Conservation (phyloP, 495 filamentous ascomycete genomes). For the Lasiosphaeria miniovina region DNA sequence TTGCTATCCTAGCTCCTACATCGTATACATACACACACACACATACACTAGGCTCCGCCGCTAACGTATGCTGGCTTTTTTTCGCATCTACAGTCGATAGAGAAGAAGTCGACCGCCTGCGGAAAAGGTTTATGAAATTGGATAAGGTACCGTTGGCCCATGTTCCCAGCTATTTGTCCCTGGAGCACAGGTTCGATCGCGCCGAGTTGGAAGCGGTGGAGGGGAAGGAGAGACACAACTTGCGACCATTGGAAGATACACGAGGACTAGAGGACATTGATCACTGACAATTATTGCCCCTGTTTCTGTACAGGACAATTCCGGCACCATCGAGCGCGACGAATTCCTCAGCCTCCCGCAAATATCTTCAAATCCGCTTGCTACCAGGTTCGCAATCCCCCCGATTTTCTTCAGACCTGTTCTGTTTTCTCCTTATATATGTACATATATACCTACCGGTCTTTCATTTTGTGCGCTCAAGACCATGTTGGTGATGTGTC, state of each 20-base stretch:
- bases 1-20: too few species aligned
- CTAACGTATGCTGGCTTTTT: background rate
- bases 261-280: too few species aligned
- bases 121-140: conserved; percentile 98
- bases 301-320: conserved; percentile 69
- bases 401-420: background rate
- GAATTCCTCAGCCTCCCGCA: conserved; percentile 97
- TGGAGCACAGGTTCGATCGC: too few species aligned
- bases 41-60: background rate
- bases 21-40: too few species aligned
- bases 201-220: too few species aligned
- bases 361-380: conserved; percentile 96
- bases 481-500: too few species aligned
- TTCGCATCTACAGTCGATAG: conserved; percentile 70
- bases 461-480: background rate
- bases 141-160: conserved; percentile 66
- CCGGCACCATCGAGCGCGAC: conserved; percentile 96
- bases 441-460: background rate
- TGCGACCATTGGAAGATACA: too few species aligned
- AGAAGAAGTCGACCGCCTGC: conserved; percentile 91
- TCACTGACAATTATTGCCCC: conserved; percentile 9
- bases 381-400: conserved; percentile 66
- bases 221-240: too few species aligned
- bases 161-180: too few species aligned
- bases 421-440: background rate